These are phyloP conservation scores for Alnus rubra DNA, from an alignment of 306 rosid genomes.

Conservation along the genomic window DNA sequence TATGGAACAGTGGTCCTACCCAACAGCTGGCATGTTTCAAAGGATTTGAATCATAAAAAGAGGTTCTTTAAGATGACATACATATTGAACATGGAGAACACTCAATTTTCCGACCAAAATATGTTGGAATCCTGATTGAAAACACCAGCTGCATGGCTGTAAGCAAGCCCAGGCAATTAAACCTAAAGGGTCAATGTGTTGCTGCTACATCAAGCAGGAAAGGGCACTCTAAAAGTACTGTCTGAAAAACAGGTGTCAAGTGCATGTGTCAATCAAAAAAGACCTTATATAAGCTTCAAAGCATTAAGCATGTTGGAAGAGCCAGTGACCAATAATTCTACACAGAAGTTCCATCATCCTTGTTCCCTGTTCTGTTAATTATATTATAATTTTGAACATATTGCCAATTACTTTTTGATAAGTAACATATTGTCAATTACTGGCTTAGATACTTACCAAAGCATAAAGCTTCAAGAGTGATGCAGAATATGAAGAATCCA, in stretches of 20 bases:
- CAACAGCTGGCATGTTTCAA: constrained; percentile 40
- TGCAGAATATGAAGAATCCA: not conserved
- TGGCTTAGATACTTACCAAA: constrained; percentile 12
- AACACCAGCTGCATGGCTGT: constrained; percentile 26
- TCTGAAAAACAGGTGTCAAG: constrained; percentile 19
- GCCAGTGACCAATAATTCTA: constrained; percentile 1
- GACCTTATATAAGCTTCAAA: constrained; percentile 3
- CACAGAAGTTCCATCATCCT: not conserved
- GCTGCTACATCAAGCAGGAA: constrained; percentile 30
- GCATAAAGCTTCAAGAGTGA: not conserved
- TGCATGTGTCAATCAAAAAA: constrained; percentile 10
- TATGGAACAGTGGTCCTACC: constrained; percentile 48
- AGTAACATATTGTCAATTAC: not conserved
- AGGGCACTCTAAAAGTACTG: constrained; percentile 28
- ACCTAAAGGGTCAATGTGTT: constrained; percentile 31
- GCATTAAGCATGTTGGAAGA: constrained; percentile 5
- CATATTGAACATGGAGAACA: constrained; percentile 24
- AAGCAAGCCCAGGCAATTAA: constrained; percentile 30
- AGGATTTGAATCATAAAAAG: constrained; percentile 29
- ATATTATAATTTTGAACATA: not conserved
- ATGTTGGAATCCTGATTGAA: constrained; percentile 22
- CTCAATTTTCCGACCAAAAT: constrained; percentile 6
- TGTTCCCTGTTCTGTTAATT: constrained; percentile 10
- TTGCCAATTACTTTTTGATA: not conserved
- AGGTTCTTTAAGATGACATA: constrained; percentile 16